Percentiles rank a stretch among this genome's conserved stretches.
Conservation (phyloP, 2,329 filamentous ascomycete genomes). For the Exserohilum turcica region DNA sequence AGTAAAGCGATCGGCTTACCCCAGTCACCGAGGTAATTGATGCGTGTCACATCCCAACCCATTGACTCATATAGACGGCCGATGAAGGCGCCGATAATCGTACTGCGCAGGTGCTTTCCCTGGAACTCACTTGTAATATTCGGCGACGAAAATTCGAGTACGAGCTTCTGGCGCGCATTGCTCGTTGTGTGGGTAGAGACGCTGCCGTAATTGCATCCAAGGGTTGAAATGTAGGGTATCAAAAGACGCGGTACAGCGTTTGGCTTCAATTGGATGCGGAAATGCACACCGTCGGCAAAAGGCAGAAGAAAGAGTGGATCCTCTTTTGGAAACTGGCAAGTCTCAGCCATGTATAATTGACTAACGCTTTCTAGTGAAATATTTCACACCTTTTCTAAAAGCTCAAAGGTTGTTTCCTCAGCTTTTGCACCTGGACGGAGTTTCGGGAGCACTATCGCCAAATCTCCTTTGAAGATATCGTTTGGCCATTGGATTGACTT, state of each 20-base stretch:
- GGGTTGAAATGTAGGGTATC: conserved; percentile 67
- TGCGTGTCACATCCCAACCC: conserved; percentile 65
- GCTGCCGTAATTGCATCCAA: conserved; percentile 62
- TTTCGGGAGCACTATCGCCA: conserved; percentile 34
- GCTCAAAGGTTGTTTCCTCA: no score
- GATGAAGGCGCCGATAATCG: conserved; percentile 68
- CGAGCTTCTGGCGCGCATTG: conserved; percentile 60
- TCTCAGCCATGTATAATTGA: no score
- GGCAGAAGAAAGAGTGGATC: conserved; percentile 70
- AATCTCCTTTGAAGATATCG: conserved; percentile 39
- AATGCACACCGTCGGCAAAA: conserved; percentile 62
- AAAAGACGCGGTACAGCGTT: conserved; percentile 63
- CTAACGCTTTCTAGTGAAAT: no score
- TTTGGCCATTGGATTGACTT: conserved; percentile 38
- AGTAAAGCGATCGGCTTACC: conserved; percentile 67
- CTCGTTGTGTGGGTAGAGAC: conserved; percentile 27
- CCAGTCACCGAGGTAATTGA: conserved; percentile 74
- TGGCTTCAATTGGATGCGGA: conserved; percentile 71
- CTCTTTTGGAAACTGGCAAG: conserved; percentile 64
- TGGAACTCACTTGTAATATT: conserved; percentile 77
- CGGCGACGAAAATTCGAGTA: conserved; percentile 76
- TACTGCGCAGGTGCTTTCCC: conserved; percentile 68
- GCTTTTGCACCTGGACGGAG: conserved; percentile 33
- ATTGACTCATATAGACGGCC: conserved; percentile 63
- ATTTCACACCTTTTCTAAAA: no score